Percentiles rank a stretch among this genome's conserved stretches.
phyloP scores from a whole-genome alignment of 1,284 basidiomycete species.

The Abortiporus biennis region DNA sequence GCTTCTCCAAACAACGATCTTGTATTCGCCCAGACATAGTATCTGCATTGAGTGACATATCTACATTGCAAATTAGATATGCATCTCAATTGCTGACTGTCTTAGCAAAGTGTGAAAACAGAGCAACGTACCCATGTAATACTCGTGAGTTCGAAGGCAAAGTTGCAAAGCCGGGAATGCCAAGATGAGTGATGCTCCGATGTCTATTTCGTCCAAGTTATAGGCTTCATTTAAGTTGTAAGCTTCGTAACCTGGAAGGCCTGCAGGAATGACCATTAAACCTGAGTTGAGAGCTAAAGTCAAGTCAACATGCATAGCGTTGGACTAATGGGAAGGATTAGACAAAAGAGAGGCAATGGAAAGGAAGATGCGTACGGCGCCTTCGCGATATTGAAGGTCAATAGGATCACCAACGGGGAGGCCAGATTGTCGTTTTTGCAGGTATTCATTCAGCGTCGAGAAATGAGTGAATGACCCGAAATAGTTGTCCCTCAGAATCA shows the following conservation, averaged over 20 bases:
- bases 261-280: slow-evolving; percentile 63
- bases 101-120: slow-evolving; percentile 4
- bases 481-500: slow-evolving; percentile 88
- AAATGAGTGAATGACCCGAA: slow-evolving; percentile 91
- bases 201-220: slow-evolving; percentile 22
- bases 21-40: slow-evolving; percentile 50
- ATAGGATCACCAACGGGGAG: slow-evolving; percentile 76
- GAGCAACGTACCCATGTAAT: slow-evolving; percentile 70
- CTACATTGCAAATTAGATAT: too few relatives aligned
- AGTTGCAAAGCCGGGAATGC: slow-evolving; percentile 66
- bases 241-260: slow-evolving; percentile 66
- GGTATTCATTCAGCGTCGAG: slow-evolving; percentile 78
- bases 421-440: slow-evolving; percentile 57
- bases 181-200: slow-evolving; percentile 54
- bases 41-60: slow-evolving; percentile 73
- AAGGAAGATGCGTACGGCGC: slow-evolving; percentile 34
- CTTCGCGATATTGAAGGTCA: slow-evolving; percentile 70
- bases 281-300: slow-evolving; percentile 49
- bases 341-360: neutral
- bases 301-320: slow-evolving; percentile 74
- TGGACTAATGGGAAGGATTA: slow-evolving; percentile 45
- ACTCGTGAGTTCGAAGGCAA: slow-evolving; percentile 74
- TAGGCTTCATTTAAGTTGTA: slow-evolving; percentile 19
- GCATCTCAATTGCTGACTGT: slow-evolving; percentile 8
- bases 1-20: slow-evolving; percentile 40